Conservation (phyloP, 2,329 filamentous ascomycete species). For the Monilinia aucupariae region DNA sequence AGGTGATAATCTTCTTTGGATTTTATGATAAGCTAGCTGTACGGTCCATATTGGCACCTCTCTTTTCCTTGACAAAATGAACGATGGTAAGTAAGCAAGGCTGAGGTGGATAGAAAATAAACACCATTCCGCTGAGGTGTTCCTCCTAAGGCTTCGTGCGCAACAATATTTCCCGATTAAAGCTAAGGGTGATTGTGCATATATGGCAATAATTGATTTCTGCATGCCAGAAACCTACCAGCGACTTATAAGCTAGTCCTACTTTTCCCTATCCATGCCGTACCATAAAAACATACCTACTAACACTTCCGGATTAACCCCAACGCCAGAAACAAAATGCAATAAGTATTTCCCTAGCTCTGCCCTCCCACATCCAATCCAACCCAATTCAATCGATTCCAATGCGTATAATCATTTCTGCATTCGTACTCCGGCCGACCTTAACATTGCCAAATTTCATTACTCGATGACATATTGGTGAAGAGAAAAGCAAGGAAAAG, state of each 20-base stretch:
- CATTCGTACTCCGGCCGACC: slow-evolving; percentile 3
- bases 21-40: background rate
- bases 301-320: background rate
- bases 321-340: background rate
- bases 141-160: background rate
- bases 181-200: background rate
- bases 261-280: background rate
- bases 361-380: background rate
- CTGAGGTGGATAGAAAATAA: background rate
- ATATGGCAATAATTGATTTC: background rate
- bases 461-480: background rate
- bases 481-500: no score
- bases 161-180: background rate
- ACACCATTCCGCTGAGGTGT: background rate
- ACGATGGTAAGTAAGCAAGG: background rate
- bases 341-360: background rate
- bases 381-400: slow-evolving; percentile 1
- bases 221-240: background rate
- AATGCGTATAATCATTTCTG: slow-evolving; percentile 10
- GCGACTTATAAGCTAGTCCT: background rate
- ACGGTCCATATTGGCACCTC: background rate
- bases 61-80: background rate
- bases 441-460: background rate
- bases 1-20: background rate
- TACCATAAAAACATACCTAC: background rate